Percentiles rank a stretch among this genome's conserved stretches.
Conservation (phyloP, 148 eudicot genomes). For the Cornus florida region DNA sequence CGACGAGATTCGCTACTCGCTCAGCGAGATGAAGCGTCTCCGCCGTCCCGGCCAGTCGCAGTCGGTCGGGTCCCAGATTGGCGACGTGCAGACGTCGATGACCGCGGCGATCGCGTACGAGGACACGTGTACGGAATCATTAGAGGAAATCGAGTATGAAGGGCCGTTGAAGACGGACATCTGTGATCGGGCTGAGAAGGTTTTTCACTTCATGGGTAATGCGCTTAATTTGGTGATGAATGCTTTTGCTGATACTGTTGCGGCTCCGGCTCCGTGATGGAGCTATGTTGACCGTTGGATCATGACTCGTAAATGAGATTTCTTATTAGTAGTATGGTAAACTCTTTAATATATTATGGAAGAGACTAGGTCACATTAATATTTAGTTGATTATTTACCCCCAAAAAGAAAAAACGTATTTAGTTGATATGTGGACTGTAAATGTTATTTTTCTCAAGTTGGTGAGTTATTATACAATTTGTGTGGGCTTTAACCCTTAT, state of each 20-base stretch:
- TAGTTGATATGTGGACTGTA: no score
- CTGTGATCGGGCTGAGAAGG: conserved; percentile 33
- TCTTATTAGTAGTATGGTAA: no score
- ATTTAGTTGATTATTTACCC: no score
- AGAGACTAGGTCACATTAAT: no score
- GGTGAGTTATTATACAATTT: no score
- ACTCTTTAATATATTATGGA: no score
- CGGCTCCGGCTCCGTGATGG: neutral
- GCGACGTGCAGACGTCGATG: conserved; percentile 95
- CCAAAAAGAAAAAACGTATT: no score
- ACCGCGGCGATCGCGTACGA: conserved; percentile 82
- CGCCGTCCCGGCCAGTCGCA: no score
- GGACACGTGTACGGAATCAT: conserved; percentile 81
- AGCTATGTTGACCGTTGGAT: neutral
- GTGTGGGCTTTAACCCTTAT: no score
- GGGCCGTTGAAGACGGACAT: conserved; percentile 50
- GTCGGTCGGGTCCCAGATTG: conserved; percentile 63
- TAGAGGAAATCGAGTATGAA: conserved; percentile 43
- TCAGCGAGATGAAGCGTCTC: conserved; percentile 59
- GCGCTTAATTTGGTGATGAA: conserved; percentile 84
- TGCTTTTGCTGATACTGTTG: no score
- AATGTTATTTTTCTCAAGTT: no score
- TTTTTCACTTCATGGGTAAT: conserved; percentile 66
- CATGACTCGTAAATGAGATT: neutral
- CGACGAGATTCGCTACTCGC: conserved; percentile 53